These are phyloP conservation scores for Hyaloperonospora brassicae DNA, from an alignment of 352 stramenopile species.

Conservation along the genomic window DNA sequence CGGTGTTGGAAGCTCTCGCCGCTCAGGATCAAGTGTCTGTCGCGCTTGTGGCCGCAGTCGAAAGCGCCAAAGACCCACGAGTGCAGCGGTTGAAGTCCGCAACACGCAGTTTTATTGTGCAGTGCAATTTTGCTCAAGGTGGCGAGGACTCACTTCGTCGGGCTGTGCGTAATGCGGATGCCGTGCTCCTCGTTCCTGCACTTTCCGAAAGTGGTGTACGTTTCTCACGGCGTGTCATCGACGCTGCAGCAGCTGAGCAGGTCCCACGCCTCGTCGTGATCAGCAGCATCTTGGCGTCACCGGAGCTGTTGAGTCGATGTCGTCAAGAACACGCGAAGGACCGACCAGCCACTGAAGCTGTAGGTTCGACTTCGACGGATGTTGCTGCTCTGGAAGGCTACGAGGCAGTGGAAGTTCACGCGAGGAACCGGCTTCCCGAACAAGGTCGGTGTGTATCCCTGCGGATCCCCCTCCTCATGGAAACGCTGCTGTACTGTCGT, in stretches of 20 bases:
- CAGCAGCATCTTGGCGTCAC: slow-evolving; percentile 52
- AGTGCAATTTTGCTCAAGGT: slow-evolving; percentile 43
- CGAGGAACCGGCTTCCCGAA: slow-evolving; percentile 32
- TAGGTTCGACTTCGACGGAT: slow-evolving; percentile 14
- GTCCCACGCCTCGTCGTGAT: slow-evolving; percentile 52
- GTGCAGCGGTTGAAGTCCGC: slow-evolving; percentile 43
- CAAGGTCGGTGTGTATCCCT: slow-evolving; percentile 41
- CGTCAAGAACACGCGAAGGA: slow-evolving; percentile 18
- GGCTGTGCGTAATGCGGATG: slow-evolving; percentile 58
- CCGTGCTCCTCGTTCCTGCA: slow-evolving; percentile 56
- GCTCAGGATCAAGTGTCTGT: slow-evolving; percentile 33
- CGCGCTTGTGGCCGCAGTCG: slow-evolving; percentile 51
- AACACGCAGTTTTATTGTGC: slow-evolving; percentile 46
- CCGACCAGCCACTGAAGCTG: slow-evolving; percentile 12
- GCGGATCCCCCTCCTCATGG: slow-evolving; percentile 66
- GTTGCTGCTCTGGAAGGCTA: slow-evolving; percentile 30
- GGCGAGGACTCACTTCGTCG: slow-evolving; percentile 39
- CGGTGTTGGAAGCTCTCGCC: slow-evolving; percentile 43
- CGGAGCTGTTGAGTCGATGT: slow-evolving; percentile 29
- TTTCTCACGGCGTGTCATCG: slow-evolving; percentile 61
- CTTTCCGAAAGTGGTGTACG: slow-evolving; percentile 46
- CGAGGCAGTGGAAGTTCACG: slow-evolving; percentile 62
- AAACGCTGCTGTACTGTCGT: slow-evolving; percentile 64
- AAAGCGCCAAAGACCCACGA: slow-evolving; percentile 40
- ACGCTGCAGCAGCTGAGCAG: slow-evolving; percentile 40